A percentile compares a stretch with the other conserved stretches of the same genome.
Evolutionary conservation across 257 asterid genomes (phyloP).

Genomic region (Fraxinus americana): DNA sequence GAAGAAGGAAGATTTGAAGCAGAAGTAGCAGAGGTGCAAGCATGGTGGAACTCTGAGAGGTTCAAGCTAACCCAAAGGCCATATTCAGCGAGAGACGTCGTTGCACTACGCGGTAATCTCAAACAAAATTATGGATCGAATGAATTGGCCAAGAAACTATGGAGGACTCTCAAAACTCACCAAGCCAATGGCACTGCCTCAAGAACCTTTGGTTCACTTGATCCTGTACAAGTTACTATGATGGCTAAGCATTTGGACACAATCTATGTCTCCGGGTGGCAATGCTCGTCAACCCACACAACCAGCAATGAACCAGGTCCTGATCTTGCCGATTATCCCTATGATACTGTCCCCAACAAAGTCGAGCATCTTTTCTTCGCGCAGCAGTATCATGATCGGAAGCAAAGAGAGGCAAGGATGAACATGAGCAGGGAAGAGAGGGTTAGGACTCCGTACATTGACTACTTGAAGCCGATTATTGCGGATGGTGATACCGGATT

Average conservation of each 20-base stretch:
- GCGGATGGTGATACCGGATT: conserved; percentile 99
- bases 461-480: conserved; percentile 85
- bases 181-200: conserved; percentile 91
- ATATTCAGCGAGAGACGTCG: conserved; percentile 90
- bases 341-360: conserved; percentile 95
- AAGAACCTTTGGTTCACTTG: conserved; percentile 90
- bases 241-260: conserved; percentile 92
- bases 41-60: conserved; percentile 97
- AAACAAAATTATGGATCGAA: conserved; percentile 74
- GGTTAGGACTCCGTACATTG: conserved; percentile 66
- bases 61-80: conserved; percentile 86
- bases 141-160: conserved; percentile 88
- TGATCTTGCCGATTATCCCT: conserved; percentile 94
- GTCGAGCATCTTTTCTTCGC: conserved; percentile 94
- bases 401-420: conserved; percentile 92
- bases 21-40: conserved; percentile 89
- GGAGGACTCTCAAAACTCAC: conserved; percentile 89
- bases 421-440: conserved; percentile 76
- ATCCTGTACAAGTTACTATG: conserved; percentile 98
- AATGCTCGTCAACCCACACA: conserved; percentile 97
- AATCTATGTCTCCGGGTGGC: conserved; percentile 97
- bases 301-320: conserved; percentile 95
- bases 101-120: conserved; percentile 79
- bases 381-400: conserved; percentile 92
- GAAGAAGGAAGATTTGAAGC: conserved; percentile 89